phyloP scores from a whole-genome alignment of 176 grass and related monocot genomes.

The maize (Zea mays) region DNA sequence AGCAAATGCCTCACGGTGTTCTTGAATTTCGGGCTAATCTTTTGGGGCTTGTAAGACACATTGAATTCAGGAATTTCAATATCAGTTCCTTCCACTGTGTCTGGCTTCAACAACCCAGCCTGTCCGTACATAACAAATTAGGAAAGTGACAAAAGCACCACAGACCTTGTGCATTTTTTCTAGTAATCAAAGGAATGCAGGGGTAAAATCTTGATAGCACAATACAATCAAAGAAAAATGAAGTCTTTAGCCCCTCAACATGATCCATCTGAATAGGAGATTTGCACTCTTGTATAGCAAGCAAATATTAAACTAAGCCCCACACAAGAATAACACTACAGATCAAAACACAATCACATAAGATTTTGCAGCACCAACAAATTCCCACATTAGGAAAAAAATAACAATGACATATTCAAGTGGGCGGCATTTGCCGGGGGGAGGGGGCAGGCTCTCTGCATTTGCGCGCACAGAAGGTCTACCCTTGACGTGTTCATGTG shows the following conservation, averaged over 20 bases:
- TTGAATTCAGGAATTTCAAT: slow-evolving; percentile 97
- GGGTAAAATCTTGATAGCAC: not conserved
- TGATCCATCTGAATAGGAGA: not conserved
- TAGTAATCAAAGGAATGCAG: not conserved
- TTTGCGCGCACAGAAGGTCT: no score
- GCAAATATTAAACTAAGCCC: not conserved
- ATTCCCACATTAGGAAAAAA: not conserved
- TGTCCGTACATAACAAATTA: slow-evolving; percentile 40
- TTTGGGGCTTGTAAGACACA: slow-evolving; percentile 94
- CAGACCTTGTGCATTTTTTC: not conserved
- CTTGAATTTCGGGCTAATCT: slow-evolving; percentile 81
- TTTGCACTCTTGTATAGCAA: not conserved
- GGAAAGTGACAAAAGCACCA: slow-evolving; percentile 8
- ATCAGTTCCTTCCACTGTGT: slow-evolving; percentile 66
- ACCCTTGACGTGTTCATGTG: not conserved
- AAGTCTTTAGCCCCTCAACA: not conserved
- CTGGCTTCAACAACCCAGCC: slow-evolving; percentile 80
- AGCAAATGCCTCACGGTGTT: slow-evolving; percentile 76
- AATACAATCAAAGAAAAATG: not conserved
- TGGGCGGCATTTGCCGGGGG: no score
- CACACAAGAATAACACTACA: not conserved
- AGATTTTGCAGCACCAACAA: slow-evolving; percentile 7
- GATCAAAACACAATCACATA: not conserved
- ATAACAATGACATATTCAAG: not conserved
- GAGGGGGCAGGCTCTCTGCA: no score